Base-by-base conservation (phyloP, 495 filamentous ascomycete species). In the Penicillium cataractarum region DNA sequence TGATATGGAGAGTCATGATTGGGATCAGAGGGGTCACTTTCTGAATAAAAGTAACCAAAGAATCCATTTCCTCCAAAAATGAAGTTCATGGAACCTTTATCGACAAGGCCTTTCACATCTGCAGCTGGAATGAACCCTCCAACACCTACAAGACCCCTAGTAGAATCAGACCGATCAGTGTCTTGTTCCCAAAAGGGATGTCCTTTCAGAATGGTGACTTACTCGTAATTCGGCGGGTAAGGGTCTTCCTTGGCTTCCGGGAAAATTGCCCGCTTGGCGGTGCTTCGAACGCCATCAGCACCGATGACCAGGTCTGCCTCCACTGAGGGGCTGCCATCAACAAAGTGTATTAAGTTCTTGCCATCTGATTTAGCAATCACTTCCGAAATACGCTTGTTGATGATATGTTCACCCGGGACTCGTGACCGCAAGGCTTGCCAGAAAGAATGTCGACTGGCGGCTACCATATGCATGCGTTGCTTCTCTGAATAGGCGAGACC, bases 281-380 rank as follows among this genome's bases (percentile, higher is more conserved):
- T 72, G 50, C 84, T 85, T 69, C 78, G 80, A 5, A 87, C 74
- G 1, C 87, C 87, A 71, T 89, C 87, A 0, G 84, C 83, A n/a
- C 83, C 87, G 64, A 89, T 78, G 2, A 87, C 75, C 60, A 90
- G 57, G 72, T 83, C 83, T 0, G 76, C 82, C 17, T 77, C 70
- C 4, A 78, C 76, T 4, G 69, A 66, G 0, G 57, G 10, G 50
- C 70, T 73, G 5, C 57, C 74, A 57, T 78, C 76, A 0, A 57
- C 65, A 49, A 82, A 80, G 9, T 60, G 48, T 17, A 78, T 44
- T 13, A 56, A 15, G 29, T 77, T 71, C 29, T 49, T 61, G 3
- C 64, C 65, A 39, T 63, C 49, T 15, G 59, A 13, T 1, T 62
- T 50, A 17, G 71, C 60, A 15, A 71, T 50, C 0, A 81, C 69